Conservation (phyloP, 129 eudicot genomes). For the Deinandra increscens region DNA sequence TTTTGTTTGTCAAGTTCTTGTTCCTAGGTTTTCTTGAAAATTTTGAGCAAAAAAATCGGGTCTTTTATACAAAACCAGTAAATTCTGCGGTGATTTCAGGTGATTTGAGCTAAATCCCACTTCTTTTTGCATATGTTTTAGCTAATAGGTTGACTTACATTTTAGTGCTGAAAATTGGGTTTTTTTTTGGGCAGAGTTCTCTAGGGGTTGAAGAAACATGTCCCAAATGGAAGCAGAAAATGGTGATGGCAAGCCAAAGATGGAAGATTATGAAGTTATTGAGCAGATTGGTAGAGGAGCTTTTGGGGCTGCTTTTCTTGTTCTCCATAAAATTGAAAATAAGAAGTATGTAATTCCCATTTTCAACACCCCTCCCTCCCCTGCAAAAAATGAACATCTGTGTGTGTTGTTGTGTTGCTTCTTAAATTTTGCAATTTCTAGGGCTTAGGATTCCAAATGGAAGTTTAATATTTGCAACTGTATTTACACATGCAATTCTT, state of each 20-base stretch:
- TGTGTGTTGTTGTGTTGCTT: slow-evolving; percentile 21
- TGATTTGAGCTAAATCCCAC: slow-evolving; percentile 31
- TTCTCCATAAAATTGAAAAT: slow-evolving; percentile 76
- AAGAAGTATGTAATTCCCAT: slow-evolving; percentile 47
- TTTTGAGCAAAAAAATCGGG: slow-evolving; percentile 6
- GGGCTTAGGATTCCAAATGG: not conserved
- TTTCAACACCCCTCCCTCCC: not conserved
- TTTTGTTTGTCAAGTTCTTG: slow-evolving; percentile 21
- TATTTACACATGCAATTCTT: slow-evolving; percentile 3
- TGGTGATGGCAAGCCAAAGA: slow-evolving; percentile 58
- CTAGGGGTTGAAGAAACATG: slow-evolving; percentile 25
- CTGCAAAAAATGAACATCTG: not conserved
- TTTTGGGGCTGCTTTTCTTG: slow-evolving; percentile 90
- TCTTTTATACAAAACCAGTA: slow-evolving; percentile 3
- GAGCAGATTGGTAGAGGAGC: slow-evolving; percentile 99
- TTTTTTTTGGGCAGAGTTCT: not conserved
- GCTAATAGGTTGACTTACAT: slow-evolving; percentile 21
- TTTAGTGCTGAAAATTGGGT: not conserved
- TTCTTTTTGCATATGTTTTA: slow-evolving; percentile 24
- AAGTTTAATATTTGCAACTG: not conserved
- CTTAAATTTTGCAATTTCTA: not conserved
- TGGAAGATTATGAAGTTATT: slow-evolving; percentile 87
- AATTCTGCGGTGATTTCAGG: slow-evolving; percentile 20
- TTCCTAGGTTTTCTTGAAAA: slow-evolving; percentile 20
- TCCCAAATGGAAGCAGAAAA: slow-evolving; percentile 56